Percentiles rank a stretch among this genome's conserved stretches.
Conservation (phyloP, 2,329 filamentous ascomycete genomes). For the Fusarium tricinctum region DNA sequence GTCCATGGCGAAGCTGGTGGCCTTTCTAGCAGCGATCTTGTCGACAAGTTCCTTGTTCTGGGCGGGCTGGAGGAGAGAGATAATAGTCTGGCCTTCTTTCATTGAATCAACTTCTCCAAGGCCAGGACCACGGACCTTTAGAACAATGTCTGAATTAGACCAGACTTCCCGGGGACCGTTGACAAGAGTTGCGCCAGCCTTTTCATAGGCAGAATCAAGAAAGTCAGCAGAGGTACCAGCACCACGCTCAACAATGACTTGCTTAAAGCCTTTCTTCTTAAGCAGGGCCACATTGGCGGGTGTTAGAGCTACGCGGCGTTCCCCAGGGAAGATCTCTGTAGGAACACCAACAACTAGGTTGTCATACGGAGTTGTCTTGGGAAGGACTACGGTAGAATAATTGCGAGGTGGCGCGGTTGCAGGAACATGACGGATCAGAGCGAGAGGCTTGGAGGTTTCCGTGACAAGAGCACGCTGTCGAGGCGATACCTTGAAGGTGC, state of each 20-base stretch:
- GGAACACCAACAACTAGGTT: constrained; percentile 84
- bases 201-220: constrained; percentile 80
- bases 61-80: constrained; percentile 86
- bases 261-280: constrained; percentile 86
- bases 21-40: constrained; percentile 76
- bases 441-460: constrained; percentile 52
- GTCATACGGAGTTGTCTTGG: constrained; percentile 73
- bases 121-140: constrained; percentile 85
- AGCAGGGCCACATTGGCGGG: constrained; percentile 86
- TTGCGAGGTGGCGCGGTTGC: constrained; percentile 46
- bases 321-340: constrained; percentile 81
- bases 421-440: constrained; percentile 59
- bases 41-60: constrained; percentile 84
- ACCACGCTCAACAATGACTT: constrained; percentile 82
- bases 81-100: constrained; percentile 78
- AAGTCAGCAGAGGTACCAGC: constrained; percentile 86
- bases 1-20: constrained; percentile 90
- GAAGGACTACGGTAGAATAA: constrained; percentile 58
- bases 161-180: constrained; percentile 77
- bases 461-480: constrained; percentile 50
- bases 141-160: constrained; percentile 80
- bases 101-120: constrained; percentile 77
- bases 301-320: constrained; percentile 86
- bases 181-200: constrained; percentile 83
- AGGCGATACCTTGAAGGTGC: constrained; percentile 49